A percentile compares a stretch with the other conserved stretches of the same genome.
These are phyloP conservation scores for Lecanicillium sp. DNA, from an alignment of 2,329 filamentous ascomycete genomes.

Conservation along the genomic window DNA sequence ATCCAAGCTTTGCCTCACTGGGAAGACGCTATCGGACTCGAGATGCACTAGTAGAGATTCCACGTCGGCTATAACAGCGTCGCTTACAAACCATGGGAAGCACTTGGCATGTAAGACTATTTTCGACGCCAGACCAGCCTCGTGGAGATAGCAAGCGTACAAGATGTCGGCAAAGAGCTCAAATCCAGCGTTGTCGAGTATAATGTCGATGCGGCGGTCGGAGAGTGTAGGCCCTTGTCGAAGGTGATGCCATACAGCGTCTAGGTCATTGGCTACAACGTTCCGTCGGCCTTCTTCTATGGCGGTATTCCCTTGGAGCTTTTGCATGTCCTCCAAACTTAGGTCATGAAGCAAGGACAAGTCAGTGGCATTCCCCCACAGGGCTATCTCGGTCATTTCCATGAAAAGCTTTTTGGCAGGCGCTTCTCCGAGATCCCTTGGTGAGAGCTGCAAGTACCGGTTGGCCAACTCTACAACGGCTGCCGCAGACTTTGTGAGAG, in stretches of 20 bases:
- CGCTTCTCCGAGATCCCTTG: conserved; percentile 34
- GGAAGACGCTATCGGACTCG: conserved; percentile 37
- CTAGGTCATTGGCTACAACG: conserved; percentile 59
- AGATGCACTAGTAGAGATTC: not conserved
- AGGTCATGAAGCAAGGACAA: conserved; percentile 57
- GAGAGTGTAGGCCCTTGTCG: conserved; percentile 22
- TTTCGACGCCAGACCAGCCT: conserved; percentile 52
- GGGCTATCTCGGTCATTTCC: conserved; percentile 60
- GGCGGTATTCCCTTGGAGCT: conserved; percentile 56
- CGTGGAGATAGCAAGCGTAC: conserved; percentile 58
- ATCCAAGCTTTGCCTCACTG: not conserved
- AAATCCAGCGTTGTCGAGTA: conserved; percentile 67
- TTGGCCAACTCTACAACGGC: conserved; percentile 55
- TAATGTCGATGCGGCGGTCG: conserved; percentile 55
- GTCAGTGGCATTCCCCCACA: conserved; percentile 65
- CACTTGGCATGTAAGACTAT: conserved; percentile 60
- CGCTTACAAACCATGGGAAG: conserved; percentile 65
- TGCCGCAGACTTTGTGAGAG: conserved; percentile 56
- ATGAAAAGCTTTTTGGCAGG: conserved; percentile 44
- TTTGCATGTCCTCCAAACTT: conserved; percentile 61
- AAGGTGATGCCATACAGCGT: conserved; percentile 39
- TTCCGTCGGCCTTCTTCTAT: conserved; percentile 57
- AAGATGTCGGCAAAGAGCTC: conserved; percentile 64
- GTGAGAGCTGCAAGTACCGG: conserved; percentile 45
- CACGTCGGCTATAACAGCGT: conserved; percentile 59